Evolutionary conservation across 768 basidiomycete species (phyloP).

Genomic region (Pulveroboletus sp.): DNA sequence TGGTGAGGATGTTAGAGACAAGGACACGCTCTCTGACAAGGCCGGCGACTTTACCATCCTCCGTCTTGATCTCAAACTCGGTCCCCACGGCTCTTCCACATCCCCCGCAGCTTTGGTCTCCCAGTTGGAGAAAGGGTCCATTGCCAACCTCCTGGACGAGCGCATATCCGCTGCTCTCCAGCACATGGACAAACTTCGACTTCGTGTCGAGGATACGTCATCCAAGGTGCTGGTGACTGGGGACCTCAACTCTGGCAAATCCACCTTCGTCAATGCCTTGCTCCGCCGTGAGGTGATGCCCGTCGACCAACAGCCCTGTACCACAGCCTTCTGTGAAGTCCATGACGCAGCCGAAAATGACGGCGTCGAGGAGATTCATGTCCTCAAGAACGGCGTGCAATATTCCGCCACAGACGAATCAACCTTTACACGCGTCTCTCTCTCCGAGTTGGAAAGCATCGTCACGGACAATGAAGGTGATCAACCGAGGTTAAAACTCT

Average conservation of each 20-base stretch:
- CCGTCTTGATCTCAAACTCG: conserved; percentile 90
- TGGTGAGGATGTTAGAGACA: conserved; percentile 27
- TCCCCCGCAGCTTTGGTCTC: conserved; percentile 75
- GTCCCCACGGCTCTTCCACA: conserved; percentile 61
- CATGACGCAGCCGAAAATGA: conserved; percentile 82
- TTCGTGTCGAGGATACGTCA: conserved; percentile 85
- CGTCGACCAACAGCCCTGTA: conserved; percentile 97
- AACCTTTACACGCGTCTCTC: conserved; percentile 68
- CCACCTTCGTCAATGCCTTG: conserved; percentile 95
- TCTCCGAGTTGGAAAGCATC: conserved; percentile 75
- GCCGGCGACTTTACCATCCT: conserved; percentile 79
- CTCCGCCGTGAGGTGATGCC: conserved; percentile 92
- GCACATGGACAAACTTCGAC: conserved; percentile 82
- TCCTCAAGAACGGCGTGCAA: conserved; percentile 62
- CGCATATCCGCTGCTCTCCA: conserved; percentile 69
- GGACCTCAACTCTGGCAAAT: conserved; percentile 97
- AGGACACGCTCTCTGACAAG: conserved; percentile 39
- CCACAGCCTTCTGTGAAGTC: conserved; percentile 96
- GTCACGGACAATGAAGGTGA: conserved; percentile 60
- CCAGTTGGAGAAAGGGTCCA: conserved; percentile 89
- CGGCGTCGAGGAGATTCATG: conserved; percentile 82
- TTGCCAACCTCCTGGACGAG: conserved; percentile 88
- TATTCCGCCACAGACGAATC: conserved; percentile 73
- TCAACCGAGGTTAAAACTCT: conserved; percentile 76
- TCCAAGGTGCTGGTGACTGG: conserved; percentile 98